Evolutionary conservation across 148 eudicot genomes (phyloP), one percentile per base, ranked within the genome.

Genomic region (Spergularia marina): DNA sequence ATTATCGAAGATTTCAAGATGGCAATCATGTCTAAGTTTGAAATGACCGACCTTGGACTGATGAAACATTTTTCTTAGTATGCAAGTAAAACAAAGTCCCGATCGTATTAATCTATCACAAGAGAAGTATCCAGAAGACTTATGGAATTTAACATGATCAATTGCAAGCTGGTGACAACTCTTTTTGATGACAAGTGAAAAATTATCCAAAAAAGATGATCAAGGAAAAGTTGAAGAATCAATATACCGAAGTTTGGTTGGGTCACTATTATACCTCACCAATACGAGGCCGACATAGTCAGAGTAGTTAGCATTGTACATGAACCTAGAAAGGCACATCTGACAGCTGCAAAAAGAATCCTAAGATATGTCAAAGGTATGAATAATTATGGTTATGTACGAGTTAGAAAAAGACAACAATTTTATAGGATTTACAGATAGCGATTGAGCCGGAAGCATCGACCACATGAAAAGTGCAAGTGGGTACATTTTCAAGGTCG

Each of bases 41-140:
- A 63, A 6, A 63, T 63, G 67, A 30, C 36, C 36, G 36, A 30
- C 36, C 36, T 30, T 30, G 36, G 36, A 30, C 36, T 3, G 36
- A 30, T 47, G 72, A 68, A 49, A 49, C 44, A 68, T n/a, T 10
- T 23, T 49, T 49, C 72, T 12, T 51, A 68, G 68, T 1, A 74
- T 74, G 1, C 77, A 74, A 65, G 53, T 65, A 1, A 65, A 53
- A 49, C 52, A 18, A 66, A 20, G 36, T 13, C 18, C n/a, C 20
- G 12, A 65, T 63, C 34, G 20, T 20, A 20, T 53, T 54, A 53
- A 54, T 75, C 63, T 57, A 53, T 40, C 13, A 36, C 47, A 25
- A 52, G 36, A 74, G 23, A 74, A 64, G 53, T 52, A 53, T 53
- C 6, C 34, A 0, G 12, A 14, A 15, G 57, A 62, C 25, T 21